Evolutionary conservation across 2,329 filamentous ascomycete species (phyloP).

Genomic region (Rhynchosporium secalis): DNA sequence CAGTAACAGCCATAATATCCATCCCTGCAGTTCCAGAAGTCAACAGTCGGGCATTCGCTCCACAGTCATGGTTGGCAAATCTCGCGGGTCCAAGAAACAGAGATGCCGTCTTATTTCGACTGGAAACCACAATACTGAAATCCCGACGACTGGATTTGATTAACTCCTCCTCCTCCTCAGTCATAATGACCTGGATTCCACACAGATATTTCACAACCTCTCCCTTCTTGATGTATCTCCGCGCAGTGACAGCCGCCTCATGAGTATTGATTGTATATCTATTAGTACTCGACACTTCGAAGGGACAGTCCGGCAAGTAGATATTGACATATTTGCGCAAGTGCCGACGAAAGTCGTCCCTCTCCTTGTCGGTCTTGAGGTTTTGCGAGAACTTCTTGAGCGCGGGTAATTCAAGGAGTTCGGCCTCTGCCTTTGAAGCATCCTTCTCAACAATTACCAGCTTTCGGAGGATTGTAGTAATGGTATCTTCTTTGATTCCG

Average conservation of each 20-base stretch:
- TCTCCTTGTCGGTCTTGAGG: conserved; percentile 74
- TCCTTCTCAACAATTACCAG: conserved; percentile 77
- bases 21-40: conserved; percentile 85
- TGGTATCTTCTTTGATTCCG: conserved; percentile 64
- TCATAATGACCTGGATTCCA: conserved; percentile 90
- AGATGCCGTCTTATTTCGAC: conserved; percentile 84
- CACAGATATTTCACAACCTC: conserved; percentile 88
- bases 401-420: conserved; percentile 71
- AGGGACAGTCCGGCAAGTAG: conserved; percentile 90
- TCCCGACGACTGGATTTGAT: conserved; percentile 83
- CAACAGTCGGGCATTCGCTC: conserved; percentile 84
- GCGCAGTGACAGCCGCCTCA: conserved; percentile 83
- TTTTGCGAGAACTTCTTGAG: conserved; percentile 68
- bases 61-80: conserved; percentile 96
- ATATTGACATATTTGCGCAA: conserved; percentile 89
- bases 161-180: conserved; percentile 82
- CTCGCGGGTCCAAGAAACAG: conserved; percentile 93
- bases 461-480: conserved; percentile 59
- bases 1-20: conserved; percentile 79
- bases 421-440: conserved; percentile 65
- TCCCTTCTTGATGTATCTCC: conserved; percentile 74
- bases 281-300: conserved; percentile 91
- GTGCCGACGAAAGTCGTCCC: conserved; percentile 82
- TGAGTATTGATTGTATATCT: conserved; percentile 81
- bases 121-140: conserved; percentile 95